Conservation (phyloP, 2,329 filamentous ascomycete genomes). For the Escovopsis sp. region DNA sequence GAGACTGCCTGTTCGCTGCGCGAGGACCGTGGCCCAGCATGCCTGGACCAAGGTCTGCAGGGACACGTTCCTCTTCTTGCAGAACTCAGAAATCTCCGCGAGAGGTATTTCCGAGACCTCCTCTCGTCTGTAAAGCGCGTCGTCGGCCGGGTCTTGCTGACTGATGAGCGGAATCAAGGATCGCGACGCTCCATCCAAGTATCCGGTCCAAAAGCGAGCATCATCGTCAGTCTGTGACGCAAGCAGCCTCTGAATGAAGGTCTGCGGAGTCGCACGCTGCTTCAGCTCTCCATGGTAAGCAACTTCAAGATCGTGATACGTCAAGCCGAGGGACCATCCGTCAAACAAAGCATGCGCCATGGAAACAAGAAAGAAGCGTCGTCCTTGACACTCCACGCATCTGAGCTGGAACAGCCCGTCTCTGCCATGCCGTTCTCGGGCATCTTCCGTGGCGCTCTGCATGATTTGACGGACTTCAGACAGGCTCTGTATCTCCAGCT, state of each 20-base stretch:
- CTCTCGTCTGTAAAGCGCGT: constrained; percentile 7
- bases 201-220: constrained; percentile 54
- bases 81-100: constrained; percentile 34
- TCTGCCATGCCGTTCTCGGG: constrained; percentile 20
- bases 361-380: constrained; percentile 44
- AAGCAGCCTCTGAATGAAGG: constrained; percentile 28
- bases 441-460: constrained; percentile 21
- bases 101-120: constrained; percentile 1
- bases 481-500: constrained; percentile 7
- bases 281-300: constrained; percentile 39
- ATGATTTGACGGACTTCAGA: constrained; percentile 23
- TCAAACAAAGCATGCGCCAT: constrained; percentile 83
- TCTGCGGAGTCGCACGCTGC: constrained; percentile 32
- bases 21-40: constrained; percentile 59
- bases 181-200: constrained; percentile 37
- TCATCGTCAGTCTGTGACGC: constrained; percentile 10
- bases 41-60: constrained; percentile 63
- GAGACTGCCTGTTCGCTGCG: constrained; percentile 44
- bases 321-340: constrained; percentile 63
- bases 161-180: constrained; percentile 16
- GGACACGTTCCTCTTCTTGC: constrained; percentile 52
- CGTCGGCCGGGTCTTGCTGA: background rate
- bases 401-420: constrained; percentile 34
- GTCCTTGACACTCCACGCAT: constrained; percentile 20
- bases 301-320: constrained; percentile 56